Evolutionary conservation across 805 yeast species (phyloP), one percentile per base, ranked within the genome.

Genomic region (Novakomyces olei): DNA sequence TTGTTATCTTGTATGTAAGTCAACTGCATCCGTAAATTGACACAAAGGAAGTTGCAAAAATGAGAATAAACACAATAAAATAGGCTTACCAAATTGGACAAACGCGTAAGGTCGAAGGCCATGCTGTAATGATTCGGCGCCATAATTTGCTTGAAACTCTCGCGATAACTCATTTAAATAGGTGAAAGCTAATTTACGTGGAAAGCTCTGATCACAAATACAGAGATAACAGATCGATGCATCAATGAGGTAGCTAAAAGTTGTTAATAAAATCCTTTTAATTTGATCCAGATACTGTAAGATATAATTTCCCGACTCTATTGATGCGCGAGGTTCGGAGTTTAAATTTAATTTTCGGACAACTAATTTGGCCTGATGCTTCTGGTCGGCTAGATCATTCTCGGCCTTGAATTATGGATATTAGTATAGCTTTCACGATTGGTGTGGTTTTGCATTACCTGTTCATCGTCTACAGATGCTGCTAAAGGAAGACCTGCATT

Each of bases 71-170:
- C 24, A 8, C 24, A 8, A 42, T 76, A 20, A 5, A 19, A 19
- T 8, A 4, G 5, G 24, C 41, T 7, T 27, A 40, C 43, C 96
- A 51, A 88, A 85, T 31, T 76, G 70, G 32, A 79, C 72, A 54
- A 77, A 88, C 25, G 88, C 92, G 53, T 69, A 85, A 3, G 98
- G 95, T 43, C 92, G 67, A n/a, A 78, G 67, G 12, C 60, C 60
- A 4, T 68, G 67, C 46, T 61, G 58, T 29, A 54, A 56, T 37
- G 67, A 56, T 22, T 78, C 72, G 27, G 71, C 78, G 4, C 81
- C 81, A 49, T 81, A 81, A 5, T 80, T 67, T 44, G 71, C 77
- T 43, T 61, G 62, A 47, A 85, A 88, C 52, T 85, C 96, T 39
- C 61, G 67, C 26, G 80, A 67, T 17, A 85, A 63, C 48, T 85